These are phyloP conservation scores for Gossypium lobatum DNA, from an alignment of 441 rosid genomes.

Conservation along the genomic window DNA sequence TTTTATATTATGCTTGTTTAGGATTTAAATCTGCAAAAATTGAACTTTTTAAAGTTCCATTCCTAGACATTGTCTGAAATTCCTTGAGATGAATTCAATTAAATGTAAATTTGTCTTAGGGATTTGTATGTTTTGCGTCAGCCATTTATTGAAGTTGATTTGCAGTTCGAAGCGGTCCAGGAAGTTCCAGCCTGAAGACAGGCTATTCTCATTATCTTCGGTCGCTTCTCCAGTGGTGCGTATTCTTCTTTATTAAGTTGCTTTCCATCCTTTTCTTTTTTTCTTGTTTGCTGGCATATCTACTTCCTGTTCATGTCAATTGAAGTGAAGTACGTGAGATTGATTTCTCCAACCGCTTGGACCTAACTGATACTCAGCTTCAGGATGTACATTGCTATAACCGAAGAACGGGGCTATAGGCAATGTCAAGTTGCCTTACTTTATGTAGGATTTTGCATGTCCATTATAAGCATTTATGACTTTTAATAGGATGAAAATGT, in stretches of 20 bases:
- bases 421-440: not conserved
- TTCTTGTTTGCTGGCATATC: not conserved
- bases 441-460: not conserved
- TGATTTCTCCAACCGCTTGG: not conserved
- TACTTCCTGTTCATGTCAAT: not conserved
- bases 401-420: not conserved
- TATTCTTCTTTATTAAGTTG: slow-evolving; percentile 17
- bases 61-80: not conserved
- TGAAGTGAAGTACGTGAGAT: not conserved
- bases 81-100: not conserved
- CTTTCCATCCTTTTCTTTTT: not conserved
- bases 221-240: slow-evolving; percentile 89
- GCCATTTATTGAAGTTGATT: slow-evolving; percentile 7
- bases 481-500: not conserved
- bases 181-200: slow-evolving; percentile 93
- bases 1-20: not conserved
- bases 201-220: slow-evolving; percentile 90
- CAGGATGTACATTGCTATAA: not conserved
- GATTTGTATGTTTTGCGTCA: slow-evolving; percentile 2
- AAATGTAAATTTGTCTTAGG: not conserved
- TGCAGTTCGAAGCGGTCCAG: slow-evolving; percentile 88
- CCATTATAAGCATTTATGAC: not conserved
- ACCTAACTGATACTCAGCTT: not conserved
- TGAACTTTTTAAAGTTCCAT: not conserved
- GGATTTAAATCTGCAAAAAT: not conserved